A percentile compares a stretch with the other conserved stretches of the same genome.
Evolutionary conservation across 2,329 filamentous ascomycete species (phyloP).

Genomic region (Colletotrichum agaves): DNA sequence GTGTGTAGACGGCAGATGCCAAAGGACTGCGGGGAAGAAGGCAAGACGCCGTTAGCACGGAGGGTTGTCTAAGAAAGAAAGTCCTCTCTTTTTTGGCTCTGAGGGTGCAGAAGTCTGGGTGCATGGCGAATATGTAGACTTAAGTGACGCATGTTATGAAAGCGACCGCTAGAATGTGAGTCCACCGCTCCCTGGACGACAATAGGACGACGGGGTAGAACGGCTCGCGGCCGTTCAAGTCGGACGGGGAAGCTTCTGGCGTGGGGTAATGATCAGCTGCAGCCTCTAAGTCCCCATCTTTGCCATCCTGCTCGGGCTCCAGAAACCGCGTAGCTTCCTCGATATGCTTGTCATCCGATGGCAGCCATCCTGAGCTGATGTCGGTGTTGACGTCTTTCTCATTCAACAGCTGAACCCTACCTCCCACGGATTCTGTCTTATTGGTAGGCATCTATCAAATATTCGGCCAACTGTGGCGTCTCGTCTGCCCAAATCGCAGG

Average conservation of each 20-base stretch:
- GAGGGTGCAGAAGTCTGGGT: neutral
- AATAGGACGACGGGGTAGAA: conserved; percentile 17
- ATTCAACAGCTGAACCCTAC: neutral
- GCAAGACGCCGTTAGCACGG: conserved; percentile 1
- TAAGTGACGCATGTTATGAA: conserved; percentile 26
- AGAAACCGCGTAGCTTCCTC: conserved; percentile 14
- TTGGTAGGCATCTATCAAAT: neutral
- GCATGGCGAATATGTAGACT: neutral
- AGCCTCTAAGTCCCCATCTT: neutral
- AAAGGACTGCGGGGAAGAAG: conserved; percentile 1
- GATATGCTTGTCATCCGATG: conserved; percentile 6
- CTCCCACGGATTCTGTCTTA: neutral
- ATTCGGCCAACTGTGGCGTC: conserved; percentile 5
- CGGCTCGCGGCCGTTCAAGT: neutral
- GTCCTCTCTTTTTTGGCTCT: neutral
- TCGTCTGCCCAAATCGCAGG: neutral
- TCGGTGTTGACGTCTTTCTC: neutral
- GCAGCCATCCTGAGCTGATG: neutral
- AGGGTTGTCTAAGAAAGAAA: no score
- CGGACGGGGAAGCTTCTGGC: conserved; percentile 8
- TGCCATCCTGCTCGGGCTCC: neutral
- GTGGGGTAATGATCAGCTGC: neutral
- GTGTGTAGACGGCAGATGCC: conserved; percentile 31
- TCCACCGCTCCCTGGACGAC: conserved; percentile 28
- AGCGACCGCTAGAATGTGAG: conserved; percentile 17